A percentile compares a stretch with the other conserved stretches of the same genome.
phyloP scores from a whole-genome alignment of 148 eudicot species.

The Dysphania ambrosioides region DNA sequence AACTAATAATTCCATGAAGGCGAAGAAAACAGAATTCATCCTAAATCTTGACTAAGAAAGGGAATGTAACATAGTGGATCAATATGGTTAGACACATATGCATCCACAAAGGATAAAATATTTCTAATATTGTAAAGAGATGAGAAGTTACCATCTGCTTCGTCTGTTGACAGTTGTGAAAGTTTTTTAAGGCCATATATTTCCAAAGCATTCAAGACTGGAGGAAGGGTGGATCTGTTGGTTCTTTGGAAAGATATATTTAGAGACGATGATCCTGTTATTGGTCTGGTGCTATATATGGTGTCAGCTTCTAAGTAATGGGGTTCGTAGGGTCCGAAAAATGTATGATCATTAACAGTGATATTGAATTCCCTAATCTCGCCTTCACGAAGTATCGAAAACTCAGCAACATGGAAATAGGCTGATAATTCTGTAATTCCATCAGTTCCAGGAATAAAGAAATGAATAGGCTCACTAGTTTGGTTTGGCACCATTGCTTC shows the following conservation, averaged over 20 bases:
- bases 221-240: constrained; percentile 27
- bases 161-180: constrained; percentile 13
- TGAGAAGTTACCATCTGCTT: constrained; percentile 18
- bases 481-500: constrained; percentile 21
- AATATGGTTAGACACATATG: no score
- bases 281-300: background rate
- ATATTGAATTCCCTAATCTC: constrained; percentile 35
- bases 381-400: constrained; percentile 14
- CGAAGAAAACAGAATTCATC: no score
- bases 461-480: background rate
- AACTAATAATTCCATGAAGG: background rate
- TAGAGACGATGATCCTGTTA: constrained; percentile 6
- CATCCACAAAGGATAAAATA: no score
- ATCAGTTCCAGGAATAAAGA: background rate
- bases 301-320: constrained; percentile 10
- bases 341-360: constrained; percentile 10
- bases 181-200: constrained; percentile 16
- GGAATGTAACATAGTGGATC: no score
- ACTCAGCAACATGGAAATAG: constrained; percentile 44
- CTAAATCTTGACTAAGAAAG: no score
- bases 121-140: background rate
- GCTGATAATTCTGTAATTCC: constrained; percentile 12
- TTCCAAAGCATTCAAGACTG: constrained; percentile 35
- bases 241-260: constrained; percentile 12
- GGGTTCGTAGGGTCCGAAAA: constrained; percentile 15